Conservation (phyloP, 2,329 filamentous ascomycete species). For the Exophiala sideris region DNA sequence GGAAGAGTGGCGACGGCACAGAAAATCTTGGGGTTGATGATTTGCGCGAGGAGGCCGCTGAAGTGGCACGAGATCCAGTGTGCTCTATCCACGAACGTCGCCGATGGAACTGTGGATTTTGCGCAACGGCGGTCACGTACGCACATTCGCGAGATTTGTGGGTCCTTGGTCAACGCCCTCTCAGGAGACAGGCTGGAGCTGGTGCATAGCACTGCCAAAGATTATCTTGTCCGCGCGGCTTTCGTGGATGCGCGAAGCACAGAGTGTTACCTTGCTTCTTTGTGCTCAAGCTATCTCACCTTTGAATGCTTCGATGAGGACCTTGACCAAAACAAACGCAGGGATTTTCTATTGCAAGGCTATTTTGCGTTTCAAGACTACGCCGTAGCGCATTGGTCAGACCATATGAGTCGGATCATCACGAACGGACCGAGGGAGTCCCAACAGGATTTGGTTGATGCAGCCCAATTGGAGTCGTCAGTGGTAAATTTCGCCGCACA, state of each 20-base stretch:
- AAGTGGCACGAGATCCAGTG: conserved; percentile 44
- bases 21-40: conserved; percentile 37
- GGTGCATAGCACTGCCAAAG: no score
- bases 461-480: no score
- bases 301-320: conserved; percentile 33
- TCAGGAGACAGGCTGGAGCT: no score
- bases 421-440: no score
- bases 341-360: conserved; percentile 24
- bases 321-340: conserved; percentile 5
- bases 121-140: no score
- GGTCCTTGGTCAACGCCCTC: no score
- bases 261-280: conserved; percentile 33
- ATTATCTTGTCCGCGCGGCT: no score
- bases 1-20: no score
- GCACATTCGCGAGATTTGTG: no score
- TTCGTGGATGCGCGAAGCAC: no score
- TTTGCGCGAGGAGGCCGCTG: conserved; percentile 40
- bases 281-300: conserved; percentile 38
- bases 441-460: no score
- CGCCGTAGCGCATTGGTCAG: conserved; percentile 35
- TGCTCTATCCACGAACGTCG: conserved; percentile 34
- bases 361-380: conserved; percentile 42
- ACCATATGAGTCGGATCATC: conserved; percentile 29
- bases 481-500: no score
- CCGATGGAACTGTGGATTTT: conserved; percentile 31